Percentiles rank a stretch among this genome's conserved stretches.
phyloP scores from a whole-genome alignment of 2,329 filamentous ascomycete genomes.

The Venturia oleaginea region DNA sequence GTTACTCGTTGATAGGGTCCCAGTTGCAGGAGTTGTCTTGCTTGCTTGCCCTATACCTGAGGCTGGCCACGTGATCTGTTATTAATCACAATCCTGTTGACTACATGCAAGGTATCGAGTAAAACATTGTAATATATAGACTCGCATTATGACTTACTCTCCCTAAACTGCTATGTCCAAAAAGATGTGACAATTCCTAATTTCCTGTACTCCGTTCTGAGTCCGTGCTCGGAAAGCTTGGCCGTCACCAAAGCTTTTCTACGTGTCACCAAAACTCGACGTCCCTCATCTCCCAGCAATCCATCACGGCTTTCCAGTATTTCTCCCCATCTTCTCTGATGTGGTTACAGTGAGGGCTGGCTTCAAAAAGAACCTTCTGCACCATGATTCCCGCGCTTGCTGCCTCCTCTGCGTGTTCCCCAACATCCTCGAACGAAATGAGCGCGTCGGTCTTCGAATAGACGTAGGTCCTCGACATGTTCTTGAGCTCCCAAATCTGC shows the following conservation, averaged over 20 bases:
- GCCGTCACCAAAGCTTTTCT: not conserved
- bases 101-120: too few species aligned
- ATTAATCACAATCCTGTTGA: too few species aligned
- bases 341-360: slow-evolving; percentile 53
- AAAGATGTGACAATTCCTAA: not conserved
- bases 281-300: slow-evolving; percentile 1
- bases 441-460: slow-evolving; percentile 52
- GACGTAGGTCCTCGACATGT: slow-evolving; percentile 45
- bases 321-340: slow-evolving; percentile 46
- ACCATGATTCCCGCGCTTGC: slow-evolving; percentile 41
- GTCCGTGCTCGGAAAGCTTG: not conserved
- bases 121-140: too few species aligned
- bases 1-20: too few species aligned
- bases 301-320: slow-evolving; percentile 44
- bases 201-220: not conserved
- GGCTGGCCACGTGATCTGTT: too few species aligned
- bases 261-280: not conserved
- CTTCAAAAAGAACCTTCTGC: slow-evolving; percentile 45
- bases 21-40: too few species aligned
- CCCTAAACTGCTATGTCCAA: too few species aligned
- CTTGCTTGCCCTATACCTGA: too few species aligned
- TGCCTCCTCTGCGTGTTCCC: slow-evolving; percentile 43
- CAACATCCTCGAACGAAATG: slow-evolving; percentile 47
- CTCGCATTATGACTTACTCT: too few species aligned
- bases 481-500: slow-evolving; percentile 14